phyloP scores from a whole-genome alignment of 495 filamentous ascomycete genomes.

The Stereocaulon alpinum region DNA sequence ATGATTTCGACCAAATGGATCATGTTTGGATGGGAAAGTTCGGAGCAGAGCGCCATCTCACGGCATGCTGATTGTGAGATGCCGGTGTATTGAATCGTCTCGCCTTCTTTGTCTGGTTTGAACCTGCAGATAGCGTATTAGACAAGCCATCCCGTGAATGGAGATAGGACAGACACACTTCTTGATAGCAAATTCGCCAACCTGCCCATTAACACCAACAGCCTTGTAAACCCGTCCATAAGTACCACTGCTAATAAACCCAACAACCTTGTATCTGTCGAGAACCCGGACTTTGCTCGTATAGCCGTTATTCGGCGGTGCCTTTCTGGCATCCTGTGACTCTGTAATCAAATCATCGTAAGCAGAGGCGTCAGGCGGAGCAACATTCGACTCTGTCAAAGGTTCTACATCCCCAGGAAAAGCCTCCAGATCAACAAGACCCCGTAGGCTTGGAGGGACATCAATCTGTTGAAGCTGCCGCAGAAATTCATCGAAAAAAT shows the following conservation, averaged over 20 bases:
- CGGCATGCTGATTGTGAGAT: conserved; percentile 95
- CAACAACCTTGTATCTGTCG: conserved; percentile 89
- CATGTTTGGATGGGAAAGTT: conserved; percentile 80
- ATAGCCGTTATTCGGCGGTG: conserved; percentile 43
- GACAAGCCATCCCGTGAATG: background rate
- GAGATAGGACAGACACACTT: conserved; percentile 42
- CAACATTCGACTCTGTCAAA: background rate
- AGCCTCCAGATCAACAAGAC: no score
- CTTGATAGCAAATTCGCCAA: conserved; percentile 87
- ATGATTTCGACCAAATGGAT: conserved; percentile 93
- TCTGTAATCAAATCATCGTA: conserved; percentile 15
- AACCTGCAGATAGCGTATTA: conserved; percentile 48
- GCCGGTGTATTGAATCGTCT: conserved; percentile 86
- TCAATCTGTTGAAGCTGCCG: no score
- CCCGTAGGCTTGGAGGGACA: no score
- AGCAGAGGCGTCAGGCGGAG: background rate
- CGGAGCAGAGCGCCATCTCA: conserved; percentile 97
- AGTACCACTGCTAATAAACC: conserved; percentile 97
- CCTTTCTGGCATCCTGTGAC: conserved; percentile 29
- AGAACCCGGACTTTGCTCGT: conserved; percentile 80
- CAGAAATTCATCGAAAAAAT: no score
- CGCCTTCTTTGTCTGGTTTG: conserved; percentile 98
- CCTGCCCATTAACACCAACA: conserved; percentile 61
- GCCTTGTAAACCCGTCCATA: conserved; percentile 99
- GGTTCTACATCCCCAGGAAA: background rate